Evolutionary conservation across 73 alveolate species (phyloP), one percentile per base, ranked within the genome.

Genomic region (Tetrahymena borealis): DNA sequence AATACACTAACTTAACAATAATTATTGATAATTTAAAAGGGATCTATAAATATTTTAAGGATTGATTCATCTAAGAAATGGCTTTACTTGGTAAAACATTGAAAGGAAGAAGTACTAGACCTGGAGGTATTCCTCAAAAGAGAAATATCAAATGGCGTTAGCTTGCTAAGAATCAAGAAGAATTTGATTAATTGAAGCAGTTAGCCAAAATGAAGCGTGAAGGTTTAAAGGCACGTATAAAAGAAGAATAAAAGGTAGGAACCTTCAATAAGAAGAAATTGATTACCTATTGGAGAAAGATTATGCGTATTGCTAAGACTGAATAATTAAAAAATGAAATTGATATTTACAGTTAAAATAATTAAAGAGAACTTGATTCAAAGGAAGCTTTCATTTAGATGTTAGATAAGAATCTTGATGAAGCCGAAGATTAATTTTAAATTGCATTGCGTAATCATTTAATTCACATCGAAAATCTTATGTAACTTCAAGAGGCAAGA

Each of bases 381-480:
- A 98, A 98, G 95, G 99, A 98, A 94, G 99, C 99, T 90, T 97
- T 98, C 95, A 95, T 98, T 79, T 98, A 98, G 94, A 98, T 98
- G 99, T 95, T 98, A 39, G 99, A 98, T 91, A 94, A 99, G 79
- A 99, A 98, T 92, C 96, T 98, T 12, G 99, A 98, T 43, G 99
- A 98, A 92, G 99, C 99, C 40, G 99, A 98, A 93, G 99, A 98
- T 92, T 98, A 98, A 93, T 98, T 97, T 95, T 97, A 98, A 95
- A 98, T 98, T 94, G 99, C 99, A 40, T 95, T 98, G 77, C 96
- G 99, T 79, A 98, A 98, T 93, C 99, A 98, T 91, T 94, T 98
- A 93, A 98, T 98, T 13, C 99, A 98, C 93, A 97, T 98, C 6
- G 98, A 98, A 90, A 98, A 98, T 90, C 96, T 98, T 39, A 97